Evolutionary conservation across 441 rosid genomes (phyloP).

Genomic region (Mallotus japonicus): DNA sequence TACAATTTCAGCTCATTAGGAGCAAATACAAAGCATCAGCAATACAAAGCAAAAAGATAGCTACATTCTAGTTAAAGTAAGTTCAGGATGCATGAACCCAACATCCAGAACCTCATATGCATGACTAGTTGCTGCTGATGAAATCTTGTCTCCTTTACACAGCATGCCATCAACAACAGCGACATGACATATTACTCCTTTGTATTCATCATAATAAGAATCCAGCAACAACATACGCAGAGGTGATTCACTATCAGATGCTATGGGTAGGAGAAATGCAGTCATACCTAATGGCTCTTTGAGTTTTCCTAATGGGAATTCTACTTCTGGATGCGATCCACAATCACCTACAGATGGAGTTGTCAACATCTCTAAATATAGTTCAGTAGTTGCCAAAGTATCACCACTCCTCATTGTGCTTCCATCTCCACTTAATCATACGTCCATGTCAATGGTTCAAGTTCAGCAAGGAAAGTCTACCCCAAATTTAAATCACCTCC

Average conservation of each 20-base stretch:
- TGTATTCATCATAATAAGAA: conserved; percentile 90
- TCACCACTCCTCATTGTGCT: conserved; percentile 19
- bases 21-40: background rate
- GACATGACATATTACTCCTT: conserved; percentile 91
- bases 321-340: conserved; percentile 24
- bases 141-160: conserved; percentile 82
- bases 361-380: conserved; percentile 29
- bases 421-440: conserved; percentile 23
- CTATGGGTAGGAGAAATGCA: conserved; percentile 47
- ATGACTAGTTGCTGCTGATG: conserved; percentile 80
- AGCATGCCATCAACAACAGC: conserved; percentile 87
- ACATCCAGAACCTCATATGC: conserved; percentile 80
- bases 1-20: no score
- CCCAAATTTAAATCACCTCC: conserved; percentile 28
- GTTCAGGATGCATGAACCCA: conserved; percentile 96
- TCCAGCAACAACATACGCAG: conserved; percentile 92
- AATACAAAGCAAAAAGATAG: background rate
- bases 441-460: conserved; percentile 18
- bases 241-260: conserved; percentile 47
- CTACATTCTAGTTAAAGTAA: conserved; percentile 67
- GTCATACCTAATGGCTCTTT: conserved; percentile 37
- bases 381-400: conserved; percentile 16
- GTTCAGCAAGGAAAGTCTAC: conserved; percentile 34
- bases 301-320: conserved; percentile 43
- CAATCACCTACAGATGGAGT: conserved; percentile 24